Conservation (phyloP, 192 early-diverging fungal species). For the Pilaira anomala region DNA sequence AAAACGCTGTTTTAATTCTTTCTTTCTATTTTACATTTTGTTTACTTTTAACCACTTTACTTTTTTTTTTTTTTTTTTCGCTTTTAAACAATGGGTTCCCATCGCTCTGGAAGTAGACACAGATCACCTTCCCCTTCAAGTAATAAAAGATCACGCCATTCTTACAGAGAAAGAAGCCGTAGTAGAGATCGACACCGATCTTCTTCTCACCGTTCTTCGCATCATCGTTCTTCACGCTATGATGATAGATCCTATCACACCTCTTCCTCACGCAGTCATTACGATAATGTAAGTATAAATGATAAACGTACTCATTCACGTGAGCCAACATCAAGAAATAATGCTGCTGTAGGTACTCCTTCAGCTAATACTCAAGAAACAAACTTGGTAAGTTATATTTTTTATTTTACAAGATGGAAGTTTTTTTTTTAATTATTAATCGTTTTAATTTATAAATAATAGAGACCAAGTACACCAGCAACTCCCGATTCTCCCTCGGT, state of each 20-base stretch:
- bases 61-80: constrained; percentile 16
- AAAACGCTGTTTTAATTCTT: background rate
- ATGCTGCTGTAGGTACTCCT: background rate
- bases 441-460: constrained; percentile 3
- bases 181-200: constrained; percentile 39
- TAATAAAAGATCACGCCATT: constrained; percentile 33
- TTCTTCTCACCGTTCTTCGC: constrained; percentile 21
- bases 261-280: constrained; percentile 10
- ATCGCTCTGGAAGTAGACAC: constrained; percentile 24
- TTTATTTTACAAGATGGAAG: background rate
- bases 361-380: background rate
- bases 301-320: constrained; percentile 23
- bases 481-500: constrained; percentile 27
- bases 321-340: constrained; percentile 28
- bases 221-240: constrained; percentile 27
- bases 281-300: constrained; percentile 26
- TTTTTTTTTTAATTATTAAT: background rate
- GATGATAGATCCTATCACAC: constrained; percentile 25
- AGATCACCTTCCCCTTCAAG: constrained; percentile 35
- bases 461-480: constrained; percentile 23
- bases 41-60: no score
- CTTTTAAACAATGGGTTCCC: constrained; percentile 15
- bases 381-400: background rate
- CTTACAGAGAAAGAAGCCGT: constrained; percentile 36
- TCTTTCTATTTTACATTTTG: no score